Base-by-base conservation (phyloP, 2,329 filamentous ascomycete genomes). In the Colletotrichum siamense region DNA sequence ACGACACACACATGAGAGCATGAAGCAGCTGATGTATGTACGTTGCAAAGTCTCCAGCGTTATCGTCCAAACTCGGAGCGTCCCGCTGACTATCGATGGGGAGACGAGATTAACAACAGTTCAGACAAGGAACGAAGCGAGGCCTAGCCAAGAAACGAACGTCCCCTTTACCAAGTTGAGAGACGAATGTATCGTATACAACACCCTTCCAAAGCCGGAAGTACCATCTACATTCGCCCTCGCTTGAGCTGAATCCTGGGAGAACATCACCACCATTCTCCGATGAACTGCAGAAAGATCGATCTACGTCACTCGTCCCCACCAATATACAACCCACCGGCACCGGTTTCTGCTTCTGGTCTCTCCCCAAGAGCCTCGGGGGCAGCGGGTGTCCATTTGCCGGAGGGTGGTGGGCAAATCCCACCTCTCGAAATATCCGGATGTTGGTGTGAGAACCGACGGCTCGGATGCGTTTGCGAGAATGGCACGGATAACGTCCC, bases 231-330 rank as follows among this genome's bases (percentile, higher is more conserved):
- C 69, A 73, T 22, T 18, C 16, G 24, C 28, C 24, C n/a, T 61
- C 39, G 63, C 39, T 39, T 52, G 7, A 64, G 22, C 12, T 57
- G 13, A 30, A 36, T 61, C 30, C 65, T 39, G 7, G 39, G 49
- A 32, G 49, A 72, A 62, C 69, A 63, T 55, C 69, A 36, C 28
- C 34, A 28, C 18, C 28, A 8, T 52, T 32, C 44, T 18, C 22
- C 73, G 69, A 75, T 64, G 73, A 26, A 69, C 73, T 59, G 36
- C 64, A n/a, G n/a, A 52, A 73, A 59, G 28, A 69, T 73, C 57
- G 59, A 69, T 52, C 44, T 49, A 73, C 70, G 70, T 73, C 73
- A 73, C 22, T 64, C 70, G 26, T 49, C 34, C 6, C 44, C 28
- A 24, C 32, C 57, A 8, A 55, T 16, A 18, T 10, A 39, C 57